Evolutionary conservation across 345 rosid species (phyloP), one percentile per base, ranked within the genome.

Genomic region (Arabis alpina): DNA sequence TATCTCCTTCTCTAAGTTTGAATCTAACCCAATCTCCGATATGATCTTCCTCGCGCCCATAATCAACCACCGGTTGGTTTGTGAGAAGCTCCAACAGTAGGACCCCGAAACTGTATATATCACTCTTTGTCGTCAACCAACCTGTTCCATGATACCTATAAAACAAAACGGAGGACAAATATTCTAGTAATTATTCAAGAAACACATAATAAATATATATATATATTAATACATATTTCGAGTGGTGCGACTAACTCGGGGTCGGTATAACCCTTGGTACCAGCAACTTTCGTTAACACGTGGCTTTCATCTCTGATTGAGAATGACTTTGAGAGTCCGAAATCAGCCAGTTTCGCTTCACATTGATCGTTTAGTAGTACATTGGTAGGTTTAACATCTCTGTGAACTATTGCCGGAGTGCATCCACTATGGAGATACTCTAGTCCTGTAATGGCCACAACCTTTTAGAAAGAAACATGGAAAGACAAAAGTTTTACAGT

Each of bases 331-430:
- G 30, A 28, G 30, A 28, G 30, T 28, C 30, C 30, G 30, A 28
- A 28, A 28, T 84, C 86, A 2, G 86, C 68, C 25, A 84, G 57
- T 41, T 82, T 84, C 11, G 86, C 88, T 61, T 77, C 80, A 27
- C 77, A 78, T 55, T 76, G 69, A 4, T 82, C 76, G 56, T 75
- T 74, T 32, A 80, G 61, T 34, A 82, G 76, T 25, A 82, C 77
- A 71, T 82, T 82, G 0, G 54, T 23, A 10, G 30, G 10, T 10
- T 49, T 49, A 3, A 49, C 13, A 27, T 49, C 54, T 49, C 54
- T 10, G 1, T 23, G 30, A 32, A 32, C 6, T 5, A 32, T 32
- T 4, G 36, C 36, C 36, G 36, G 36, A 32, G 36, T 3, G 36
- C 36, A 32, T 32, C 36, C 36, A 32, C 30, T 2, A 28, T 28